Conservation (phyloP, 768 basidiomycete species). For the Phaeotremella fagi region DNA sequence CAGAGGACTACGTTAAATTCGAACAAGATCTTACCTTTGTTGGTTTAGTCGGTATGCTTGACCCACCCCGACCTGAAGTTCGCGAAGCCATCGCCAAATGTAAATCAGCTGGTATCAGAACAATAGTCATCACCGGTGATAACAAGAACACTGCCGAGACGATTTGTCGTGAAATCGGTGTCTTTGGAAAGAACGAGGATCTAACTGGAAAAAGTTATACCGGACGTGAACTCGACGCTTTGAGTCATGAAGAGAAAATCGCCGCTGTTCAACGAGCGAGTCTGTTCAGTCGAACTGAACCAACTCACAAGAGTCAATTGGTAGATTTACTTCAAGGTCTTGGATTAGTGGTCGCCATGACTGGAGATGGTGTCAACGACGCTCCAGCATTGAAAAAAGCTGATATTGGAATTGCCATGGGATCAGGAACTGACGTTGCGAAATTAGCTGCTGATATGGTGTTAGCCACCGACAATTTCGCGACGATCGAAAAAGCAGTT, state of each 20-base stretch:
- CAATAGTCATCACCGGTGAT: constrained; percentile 96
- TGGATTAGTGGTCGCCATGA: constrained; percentile 92
- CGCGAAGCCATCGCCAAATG: constrained; percentile 80
- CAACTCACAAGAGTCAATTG: constrained; percentile 87
- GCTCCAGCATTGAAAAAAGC: constrained; percentile 95
- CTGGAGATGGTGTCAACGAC: constrained; percentile 94
- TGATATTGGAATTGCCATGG: constrained; percentile 98
- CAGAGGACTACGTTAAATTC: constrained; percentile 79
- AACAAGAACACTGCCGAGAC: constrained; percentile 97
- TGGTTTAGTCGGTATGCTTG: constrained; percentile 93
- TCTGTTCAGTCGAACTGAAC: constrained; percentile 90
- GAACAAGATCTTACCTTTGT: constrained; percentile 91
- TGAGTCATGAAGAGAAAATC: constrained; percentile 75
- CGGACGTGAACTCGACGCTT: constrained; percentile 79
- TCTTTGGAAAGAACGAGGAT: constrained; percentile 81
- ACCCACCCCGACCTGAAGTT: constrained; percentile 94
- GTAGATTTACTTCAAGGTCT: constrained; percentile 89
- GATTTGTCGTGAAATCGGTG: constrained; percentile 92
- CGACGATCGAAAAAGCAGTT: constrained; percentile 91
- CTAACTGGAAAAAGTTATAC: constrained; percentile 94
- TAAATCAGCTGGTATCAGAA: constrained; percentile 85
- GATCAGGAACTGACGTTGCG: constrained; percentile 96
- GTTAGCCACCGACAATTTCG: constrained; percentile 72
- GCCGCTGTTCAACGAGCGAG: constrained; percentile 79
- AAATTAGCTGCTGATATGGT: constrained; percentile 99